Evolutionary conservation across 2,329 filamentous ascomycete species (phyloP), one percentile per base, ranked within the genome.

Genomic region (Botryotinia convoluta): DNA sequence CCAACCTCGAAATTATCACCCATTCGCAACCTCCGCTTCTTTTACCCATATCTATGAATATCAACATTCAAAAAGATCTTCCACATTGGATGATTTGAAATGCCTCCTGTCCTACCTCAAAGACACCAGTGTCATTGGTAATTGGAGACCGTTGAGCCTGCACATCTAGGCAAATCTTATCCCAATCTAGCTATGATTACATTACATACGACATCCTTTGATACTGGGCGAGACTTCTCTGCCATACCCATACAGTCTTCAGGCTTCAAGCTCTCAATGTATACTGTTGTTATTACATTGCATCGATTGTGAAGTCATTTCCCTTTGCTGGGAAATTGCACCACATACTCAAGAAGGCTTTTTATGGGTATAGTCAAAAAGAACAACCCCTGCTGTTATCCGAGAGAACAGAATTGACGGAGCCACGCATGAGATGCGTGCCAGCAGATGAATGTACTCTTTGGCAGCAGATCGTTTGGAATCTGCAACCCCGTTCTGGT

Each of bases 141-240:
- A 22, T 29, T 42, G 26, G 48, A 26, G 48, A 26, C 35, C 37
- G 26, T 32, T 29, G 51, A 57, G 65, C 37, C 48, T 69, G 48
- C 12, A 26, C 42, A 29, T 69, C 48, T 44, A 57, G 48, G 65
- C 65, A 69, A 57, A 69, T 32, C 48, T 57, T 57, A 57, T 42
- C 35, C n/a, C 16, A 69, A 69, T 57, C 65, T 69, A 32, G n/a
- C 48, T 51, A 57, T 69, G 35, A 59, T n/a, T n/a, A 44, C 51
- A 44, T 42, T 69, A 20, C 51, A 57, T 26, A 32, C 48, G 65
- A 44, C 37, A 26, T 39, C 48, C 29, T 10, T 44, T 42, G 65
- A 57, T 57, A 32, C 35, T 57, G 48, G 65, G n/a, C 35, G 37
- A 57, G 65, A 69, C 65, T 69, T 44, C 65, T 44, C 37, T 57